These are phyloP conservation scores for Collybia nuda DNA, from an alignment of 768 basidiomycete species.

Conservation along the genomic window DNA sequence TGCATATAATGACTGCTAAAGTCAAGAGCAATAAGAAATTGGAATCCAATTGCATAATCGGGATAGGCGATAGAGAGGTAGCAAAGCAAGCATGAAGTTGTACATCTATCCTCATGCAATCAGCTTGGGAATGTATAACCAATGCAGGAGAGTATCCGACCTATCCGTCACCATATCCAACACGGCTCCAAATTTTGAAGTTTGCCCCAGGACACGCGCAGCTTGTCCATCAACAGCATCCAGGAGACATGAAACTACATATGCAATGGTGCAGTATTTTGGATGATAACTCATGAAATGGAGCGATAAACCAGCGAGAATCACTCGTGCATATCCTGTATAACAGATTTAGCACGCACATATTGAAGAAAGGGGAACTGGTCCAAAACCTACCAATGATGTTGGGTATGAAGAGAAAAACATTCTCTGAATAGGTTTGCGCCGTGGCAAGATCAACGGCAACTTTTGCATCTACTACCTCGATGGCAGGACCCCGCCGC, in stretches of 20 bases:
- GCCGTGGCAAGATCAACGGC: constrained; percentile 87
- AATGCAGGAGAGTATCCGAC: constrained; percentile 43
- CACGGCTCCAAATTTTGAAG: constrained; percentile 96
- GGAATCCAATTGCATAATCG: constrained; percentile 79
- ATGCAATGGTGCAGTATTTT: constrained; percentile 86
- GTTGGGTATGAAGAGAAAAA: constrained; percentile 97
- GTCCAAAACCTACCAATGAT: constrained; percentile 71
- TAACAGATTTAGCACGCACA: not conserved
- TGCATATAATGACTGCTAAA: constrained; percentile 99
- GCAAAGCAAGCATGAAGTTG: constrained; percentile 92
- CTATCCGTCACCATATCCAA: constrained; percentile 99
- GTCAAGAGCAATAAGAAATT: constrained; percentile 94
- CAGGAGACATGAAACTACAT: constrained; percentile 87
- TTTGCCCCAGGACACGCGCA: constrained; percentile 84
- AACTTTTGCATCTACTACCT: constrained; percentile 79
- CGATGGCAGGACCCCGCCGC: constrained; percentile 52
- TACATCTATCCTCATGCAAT: constrained; percentile 61
- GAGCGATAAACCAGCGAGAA: constrained; percentile 86
- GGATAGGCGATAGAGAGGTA: constrained; percentile 93
- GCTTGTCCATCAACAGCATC: constrained; percentile 96
- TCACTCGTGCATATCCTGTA: constrained; percentile 85
- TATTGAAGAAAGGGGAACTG: constrained; percentile 2
- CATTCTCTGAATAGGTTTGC: constrained; percentile 89
- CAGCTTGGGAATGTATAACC: not conserved
- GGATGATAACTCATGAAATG: constrained; percentile 96